Conservation (phyloP, 1,139 yeast species). For the Debaryomyces nepalensis region DNA sequence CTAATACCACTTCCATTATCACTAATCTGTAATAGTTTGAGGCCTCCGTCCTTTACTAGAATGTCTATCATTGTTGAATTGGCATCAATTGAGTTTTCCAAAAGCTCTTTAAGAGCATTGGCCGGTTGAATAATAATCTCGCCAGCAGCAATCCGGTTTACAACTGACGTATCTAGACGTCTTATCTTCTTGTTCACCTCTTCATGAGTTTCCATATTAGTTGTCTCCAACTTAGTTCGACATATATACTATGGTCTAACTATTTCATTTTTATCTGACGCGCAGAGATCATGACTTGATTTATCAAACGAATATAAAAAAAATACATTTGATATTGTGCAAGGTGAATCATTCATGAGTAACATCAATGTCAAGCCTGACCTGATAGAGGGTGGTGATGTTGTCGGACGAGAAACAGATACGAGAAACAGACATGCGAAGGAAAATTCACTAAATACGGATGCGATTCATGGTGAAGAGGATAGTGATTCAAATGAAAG, state of each 20-base stretch:
- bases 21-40: constrained; percentile 54
- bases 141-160: constrained; percentile 95
- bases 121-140: constrained; percentile 95
- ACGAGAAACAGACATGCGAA: no score
- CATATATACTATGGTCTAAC: not conserved
- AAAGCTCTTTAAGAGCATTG: constrained; percentile 64
- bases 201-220: not conserved
- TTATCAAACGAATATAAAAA: not conserved
- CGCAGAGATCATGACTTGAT: constrained; percentile 1
- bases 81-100: constrained; percentile 62
- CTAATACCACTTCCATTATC: constrained; percentile 59
- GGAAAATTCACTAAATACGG: no score
- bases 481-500: not conserved
- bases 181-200: constrained; percentile 24
- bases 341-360: no score
- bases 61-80: constrained; percentile 52
- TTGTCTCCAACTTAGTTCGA: not conserved
- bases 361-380: no score
- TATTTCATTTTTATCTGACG: not conserved
- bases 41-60: constrained; percentile 58
- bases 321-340: not conserved
- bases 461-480: no score
- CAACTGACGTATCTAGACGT: constrained; percentile 67
- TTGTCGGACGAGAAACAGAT: no score
- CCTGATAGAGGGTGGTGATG: no score